Conservation (phyloP, 805 yeast genomes). For the Sugiyamaella lignohabitans region DNA sequence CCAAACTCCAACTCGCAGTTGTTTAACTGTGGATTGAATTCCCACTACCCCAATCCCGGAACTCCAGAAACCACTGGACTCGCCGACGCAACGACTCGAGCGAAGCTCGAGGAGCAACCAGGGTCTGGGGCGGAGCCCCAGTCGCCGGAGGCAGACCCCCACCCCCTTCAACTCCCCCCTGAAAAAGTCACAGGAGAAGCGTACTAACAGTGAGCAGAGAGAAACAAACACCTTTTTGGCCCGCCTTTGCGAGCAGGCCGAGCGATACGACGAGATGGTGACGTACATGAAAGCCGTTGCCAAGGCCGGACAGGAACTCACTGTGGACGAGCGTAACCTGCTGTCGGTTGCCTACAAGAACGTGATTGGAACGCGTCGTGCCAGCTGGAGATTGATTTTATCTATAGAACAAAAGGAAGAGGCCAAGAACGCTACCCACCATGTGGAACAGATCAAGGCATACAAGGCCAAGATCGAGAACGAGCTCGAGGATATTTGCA, state of each 20-base stretch:
- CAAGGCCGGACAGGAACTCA: slow-evolving; percentile 63
- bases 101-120: too few relatives aligned
- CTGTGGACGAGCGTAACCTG: slow-evolving; percentile 97
- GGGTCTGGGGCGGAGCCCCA: too few relatives aligned
- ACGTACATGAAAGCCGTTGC: slow-evolving; percentile 96
- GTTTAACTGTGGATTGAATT: too few relatives aligned
- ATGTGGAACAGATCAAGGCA: slow-evolving; percentile 84
- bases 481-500: slow-evolving; percentile 92
- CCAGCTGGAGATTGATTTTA: slow-evolving; percentile 98
- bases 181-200: too few relatives aligned
- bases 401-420: slow-evolving; percentile 99
- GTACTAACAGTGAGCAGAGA: slow-evolving; percentile 10
- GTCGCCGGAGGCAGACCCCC: too few relatives aligned
- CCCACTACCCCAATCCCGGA: too few relatives aligned
- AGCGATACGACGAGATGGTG: slow-evolving; percentile 99
- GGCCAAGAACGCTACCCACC: slow-evolving; percentile 87
- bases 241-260: slow-evolving; percentile 98
- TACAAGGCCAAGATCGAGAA: slow-evolving; percentile 94
- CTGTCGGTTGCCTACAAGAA: slow-evolving; percentile 97
- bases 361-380: slow-evolving; percentile 99
- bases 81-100: too few relatives aligned
- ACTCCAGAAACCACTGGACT: too few relatives aligned
- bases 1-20: too few relatives aligned
- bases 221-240: slow-evolving; percentile 98
- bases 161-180: too few relatives aligned